phyloP scores from a whole-genome alignment of 225 moss, liverwort and hornwort species.

The Asterella californica region DNA sequence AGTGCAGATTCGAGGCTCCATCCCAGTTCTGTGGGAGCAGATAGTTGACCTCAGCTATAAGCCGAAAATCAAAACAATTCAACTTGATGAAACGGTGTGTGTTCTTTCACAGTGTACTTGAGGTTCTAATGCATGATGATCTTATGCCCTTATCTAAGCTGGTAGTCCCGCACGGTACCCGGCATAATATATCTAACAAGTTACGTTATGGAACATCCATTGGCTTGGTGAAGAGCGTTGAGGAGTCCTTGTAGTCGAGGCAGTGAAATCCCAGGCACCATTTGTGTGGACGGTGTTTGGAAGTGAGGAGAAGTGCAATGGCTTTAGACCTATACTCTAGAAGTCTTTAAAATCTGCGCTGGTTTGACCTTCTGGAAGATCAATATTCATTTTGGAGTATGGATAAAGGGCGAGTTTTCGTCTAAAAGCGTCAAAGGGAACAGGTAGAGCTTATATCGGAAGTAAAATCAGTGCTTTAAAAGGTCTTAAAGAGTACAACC shows the following conservation, averaged over 20 bases:
- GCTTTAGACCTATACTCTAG: too few relatives aligned
- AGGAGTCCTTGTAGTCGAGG: too few relatives aligned
- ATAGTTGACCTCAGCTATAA: constrained; percentile 96
- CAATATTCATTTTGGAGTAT: too few relatives aligned
- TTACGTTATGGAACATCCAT: neutral
- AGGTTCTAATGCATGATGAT: neutral
- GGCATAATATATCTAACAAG: neutral
- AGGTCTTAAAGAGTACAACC: neutral
- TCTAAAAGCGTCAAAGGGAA: too few relatives aligned
- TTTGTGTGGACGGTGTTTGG: too few relatives aligned
- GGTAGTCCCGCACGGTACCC: neutral
- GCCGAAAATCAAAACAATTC: constrained; percentile 71
- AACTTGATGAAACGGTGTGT: constrained; percentile 69
- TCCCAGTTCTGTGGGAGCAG: constrained; percentile 96
- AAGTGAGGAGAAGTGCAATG: neutral
- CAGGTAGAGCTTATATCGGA: neutral
- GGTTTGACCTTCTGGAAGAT: too few relatives aligned
- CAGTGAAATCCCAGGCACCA: too few relatives aligned
- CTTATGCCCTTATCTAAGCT: neutral
- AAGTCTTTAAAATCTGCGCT: too few relatives aligned
- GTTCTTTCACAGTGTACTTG: neutral
- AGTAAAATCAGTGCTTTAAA: neutral
- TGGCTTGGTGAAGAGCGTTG: too few relatives aligned
- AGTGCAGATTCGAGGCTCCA: constrained; percentile 81
- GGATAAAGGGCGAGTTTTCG: too few relatives aligned